Evolutionary conservation across 2,329 filamentous ascomycete genomes (phyloP), one percentile per base, ranked within the genome.

Genomic region (Helminthosporium solani): DNA sequence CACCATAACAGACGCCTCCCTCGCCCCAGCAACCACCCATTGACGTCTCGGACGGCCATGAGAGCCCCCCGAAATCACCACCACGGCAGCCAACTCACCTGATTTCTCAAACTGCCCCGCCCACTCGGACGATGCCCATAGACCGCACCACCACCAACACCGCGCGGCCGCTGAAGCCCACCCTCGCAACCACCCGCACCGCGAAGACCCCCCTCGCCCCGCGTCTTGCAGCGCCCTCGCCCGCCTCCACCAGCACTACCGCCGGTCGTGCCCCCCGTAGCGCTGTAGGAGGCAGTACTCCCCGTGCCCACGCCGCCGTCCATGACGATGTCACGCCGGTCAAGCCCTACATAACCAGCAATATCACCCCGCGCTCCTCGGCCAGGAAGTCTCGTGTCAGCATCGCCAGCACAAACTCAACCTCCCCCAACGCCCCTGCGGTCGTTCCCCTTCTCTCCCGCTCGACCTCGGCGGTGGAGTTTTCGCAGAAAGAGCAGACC

Each of bases 341-440:
- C 23, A 74, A 78, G 40, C 63, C 79, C 40, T 81, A 81, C 57
- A 71, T 90, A 35, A 82, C 70, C 68, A 79, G 12, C 28, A 90
- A 88, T 66, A 75, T 90, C 64, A 95, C 90, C 3, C 88, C 90
- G 40, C 83, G 90, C 54, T 90, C 90, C 7, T 86, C 86, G 7
- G 77, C 83, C 39, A 80, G 90, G 51, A 88, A 83, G 66, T 84
- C 76, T 57, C 84, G 89, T 21, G 64, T 66, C 2, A 64, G 65
- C 56, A 80, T 84, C 46, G 84, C 88, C 65, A 90, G 86, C 67
- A 72, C 79, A 20, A 80, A 77, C 47, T 81, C 79, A 25, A 90
- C 89, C 1, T 85, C 88, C 3, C 81, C 70, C 50, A 78, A 75
- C 46, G 86, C 83, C 0, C 82, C 83, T 4, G 79, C 55, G 37